These are phyloP conservation scores for Elsinoe australis DNA, from an alignment of 2,329 filamentous ascomycete species.

Conservation along the genomic window DNA sequence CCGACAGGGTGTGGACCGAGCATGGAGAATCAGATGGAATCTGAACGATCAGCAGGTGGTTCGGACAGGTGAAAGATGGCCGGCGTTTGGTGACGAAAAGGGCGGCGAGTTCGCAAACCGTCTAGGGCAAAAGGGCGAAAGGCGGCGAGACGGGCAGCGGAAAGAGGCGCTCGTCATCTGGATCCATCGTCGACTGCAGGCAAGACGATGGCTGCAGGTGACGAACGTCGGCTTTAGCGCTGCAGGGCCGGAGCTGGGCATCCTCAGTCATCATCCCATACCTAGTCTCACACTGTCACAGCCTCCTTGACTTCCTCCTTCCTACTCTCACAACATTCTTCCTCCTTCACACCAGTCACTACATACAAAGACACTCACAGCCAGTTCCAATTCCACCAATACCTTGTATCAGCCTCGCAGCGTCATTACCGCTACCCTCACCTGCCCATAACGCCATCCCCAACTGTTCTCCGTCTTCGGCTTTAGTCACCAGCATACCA, in stretches of 20 bases:
- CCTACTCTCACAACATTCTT: conserved; percentile 9
- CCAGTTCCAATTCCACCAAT: no score
- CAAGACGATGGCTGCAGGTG: not conserved
- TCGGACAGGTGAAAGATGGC: not conserved
- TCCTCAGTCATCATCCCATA: not conserved
- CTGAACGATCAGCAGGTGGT: conserved; percentile 4
- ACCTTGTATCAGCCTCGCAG: no score
- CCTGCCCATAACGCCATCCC: conserved; percentile 17
- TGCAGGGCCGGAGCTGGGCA: not conserved
- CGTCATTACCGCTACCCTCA: conserved; percentile 14
- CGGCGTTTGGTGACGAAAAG: not conserved
- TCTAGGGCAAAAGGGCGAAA: no score
- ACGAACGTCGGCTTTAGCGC: not conserved
- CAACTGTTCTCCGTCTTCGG: conserved; percentile 16
- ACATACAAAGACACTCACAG: not conserved
- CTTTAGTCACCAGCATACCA: conserved; percentile 14
- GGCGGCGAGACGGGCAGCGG: no score
- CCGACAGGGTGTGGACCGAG: not conserved
- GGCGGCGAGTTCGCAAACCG: no score
- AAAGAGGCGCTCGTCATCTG: no score
- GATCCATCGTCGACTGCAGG: no score
- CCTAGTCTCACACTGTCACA: conserved; percentile 3
- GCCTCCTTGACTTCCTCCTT: conserved; percentile 9
- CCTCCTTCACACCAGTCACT: not conserved
- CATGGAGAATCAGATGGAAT: conserved; percentile 15